Evolutionary conservation across 228 moss, liverwort and hornwort genomes (phyloP), one percentile per base, ranked within the genome.

Genomic region (Sphagnum fallax): DNA sequence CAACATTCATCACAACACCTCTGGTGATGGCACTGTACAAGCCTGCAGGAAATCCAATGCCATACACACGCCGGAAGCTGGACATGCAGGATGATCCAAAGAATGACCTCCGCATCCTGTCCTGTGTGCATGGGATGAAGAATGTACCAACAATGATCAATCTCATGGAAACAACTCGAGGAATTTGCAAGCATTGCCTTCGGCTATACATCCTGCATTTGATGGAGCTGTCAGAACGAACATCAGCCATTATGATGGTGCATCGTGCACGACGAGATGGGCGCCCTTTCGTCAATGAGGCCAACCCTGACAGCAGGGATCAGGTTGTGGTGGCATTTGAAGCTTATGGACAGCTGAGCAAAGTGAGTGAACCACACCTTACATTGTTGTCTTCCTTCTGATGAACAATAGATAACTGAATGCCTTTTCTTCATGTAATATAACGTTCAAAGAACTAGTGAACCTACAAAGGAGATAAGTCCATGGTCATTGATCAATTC

Each of bases 211-310:
- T 79, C 52, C 51, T 79, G 71, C 79, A 79, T 67, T 58, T 79
- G 50, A 67, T 79, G 79, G 74, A 79, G 14, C 72, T 79, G 6
- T 71, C 79, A 14, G 79, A 79, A 59, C 76, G 83, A 4, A 71
- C 83, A 7, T 83, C 83, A 5, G 64, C 83, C n/a, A 77, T 83
- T 48, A 47, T 76, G 71, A 79, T 83, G 83, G 79, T 83, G 5
- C 83, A 83, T 64, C 68, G 66, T 15, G 79, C 79, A 14, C 68
- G 83, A 53, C 70, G 79, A 60, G 79, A 83, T 65, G 83, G 83
- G 11, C 76, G 76, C 5, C 79, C 83, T 16, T 83, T 83, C 62
- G 71, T 70, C 67, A 71, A 79, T 49, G 73, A 71, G 8, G 72
- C 49, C 7, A 51, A 52, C 0, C 57, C 64, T 51, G 69, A 73